phyloP scores from a whole-genome alignment of 2,329 filamentous ascomycete species.

The Trichoderma sp. region DNA sequence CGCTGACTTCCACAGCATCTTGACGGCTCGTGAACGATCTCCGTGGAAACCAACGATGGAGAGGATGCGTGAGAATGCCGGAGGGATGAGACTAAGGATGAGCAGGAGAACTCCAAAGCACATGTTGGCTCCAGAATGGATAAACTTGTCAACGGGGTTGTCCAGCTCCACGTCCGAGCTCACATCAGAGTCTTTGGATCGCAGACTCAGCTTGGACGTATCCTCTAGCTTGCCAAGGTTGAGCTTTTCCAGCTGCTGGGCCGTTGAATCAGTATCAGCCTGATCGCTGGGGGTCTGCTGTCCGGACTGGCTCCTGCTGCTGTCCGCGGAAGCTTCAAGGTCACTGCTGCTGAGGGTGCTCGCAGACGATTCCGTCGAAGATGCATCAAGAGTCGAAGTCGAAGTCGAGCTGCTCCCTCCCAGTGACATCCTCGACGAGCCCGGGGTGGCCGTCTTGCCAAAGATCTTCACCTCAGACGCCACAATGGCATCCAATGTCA shows the following conservation, averaged over 20 bases:
- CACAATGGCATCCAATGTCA: constrained; percentile 77
- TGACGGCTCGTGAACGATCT: constrained; percentile 78
- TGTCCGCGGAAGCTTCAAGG: constrained; percentile 52
- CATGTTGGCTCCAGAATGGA: constrained; percentile 85
- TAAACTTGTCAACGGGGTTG: constrained; percentile 80
- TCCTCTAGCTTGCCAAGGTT: constrained; percentile 16
- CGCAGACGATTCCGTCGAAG: constrained; percentile 32
- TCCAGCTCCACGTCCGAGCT: constrained; percentile 64
- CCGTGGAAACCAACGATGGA: constrained; percentile 90
- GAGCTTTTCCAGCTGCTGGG: constrained; percentile 27
- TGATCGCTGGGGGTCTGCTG: constrained; percentile 43
- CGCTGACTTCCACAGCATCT: constrained; percentile 88
- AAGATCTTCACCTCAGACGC: constrained; percentile 65
- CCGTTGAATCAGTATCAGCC: constrained; percentile 24
- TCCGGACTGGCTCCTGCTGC: constrained; percentile 49
- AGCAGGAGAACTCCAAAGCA: constrained; percentile 86
- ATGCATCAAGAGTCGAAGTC: constrained; percentile 26
- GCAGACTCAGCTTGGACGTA: constrained; percentile 27
- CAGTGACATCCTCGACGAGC: constrained; percentile 1
- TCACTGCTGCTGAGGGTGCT: constrained; percentile 19
- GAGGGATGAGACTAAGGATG: constrained; percentile 89
- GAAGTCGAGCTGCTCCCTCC: not conserved
- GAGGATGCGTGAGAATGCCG: constrained; percentile 82
- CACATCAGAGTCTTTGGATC: constrained; percentile 45
- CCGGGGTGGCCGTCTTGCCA: not conserved